Evolutionary conservation across 2,329 filamentous ascomycete genomes (phyloP).

Genomic region (Furcasterigmium sp.): DNA sequence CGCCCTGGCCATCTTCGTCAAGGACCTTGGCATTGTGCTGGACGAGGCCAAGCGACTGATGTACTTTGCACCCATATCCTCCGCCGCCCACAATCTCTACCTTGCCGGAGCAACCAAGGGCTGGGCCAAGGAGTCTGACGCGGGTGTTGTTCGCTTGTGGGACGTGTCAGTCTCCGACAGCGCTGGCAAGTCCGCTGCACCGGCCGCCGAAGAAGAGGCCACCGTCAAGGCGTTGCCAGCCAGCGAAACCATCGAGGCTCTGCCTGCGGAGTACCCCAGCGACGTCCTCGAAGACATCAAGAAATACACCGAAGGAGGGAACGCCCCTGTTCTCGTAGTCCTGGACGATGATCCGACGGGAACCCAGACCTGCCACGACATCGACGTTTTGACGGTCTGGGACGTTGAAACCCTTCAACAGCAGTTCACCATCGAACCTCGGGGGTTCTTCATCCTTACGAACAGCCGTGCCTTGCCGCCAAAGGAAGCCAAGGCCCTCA

Average conservation of each 20-base stretch:
- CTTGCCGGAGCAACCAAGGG: constrained; percentile 25
- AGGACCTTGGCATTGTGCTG: constrained; percentile 28
- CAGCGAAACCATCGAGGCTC: constrained; percentile 13
- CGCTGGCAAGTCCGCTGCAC: constrained; percentile 3
- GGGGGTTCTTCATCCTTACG: constrained; percentile 56
- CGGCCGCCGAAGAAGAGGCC: background rate
- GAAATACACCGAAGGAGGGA: constrained; percentile 10
- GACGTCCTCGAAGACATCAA: constrained; percentile 16
- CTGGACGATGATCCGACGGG: constrained; percentile 54
- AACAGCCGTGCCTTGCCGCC: constrained; percentile 53
- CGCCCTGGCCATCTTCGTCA: constrained; percentile 27
- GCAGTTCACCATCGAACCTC: constrained; percentile 13
- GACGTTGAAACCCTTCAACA: constrained; percentile 21
- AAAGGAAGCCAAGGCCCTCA: constrained; percentile 37
- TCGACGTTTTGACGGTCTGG: constrained; percentile 51
- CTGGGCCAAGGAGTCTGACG: constrained; percentile 25
- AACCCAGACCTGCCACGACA: constrained; percentile 57
- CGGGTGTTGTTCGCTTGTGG: constrained; percentile 31
- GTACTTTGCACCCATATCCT: constrained; percentile 20
- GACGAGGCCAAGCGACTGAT: constrained; percentile 23
- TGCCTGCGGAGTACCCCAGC: constrained; percentile 15
- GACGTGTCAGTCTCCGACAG: constrained; percentile 20
- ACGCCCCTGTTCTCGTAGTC: constrained; percentile 24
- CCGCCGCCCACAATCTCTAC: constrained; percentile 23
- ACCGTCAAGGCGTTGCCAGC: constrained; percentile 11